Evolutionary conservation across 768 basidiomycete genomes (phyloP), one percentile per base, ranked within the genome.

Genomic region (Pleurotus djamor): DNA sequence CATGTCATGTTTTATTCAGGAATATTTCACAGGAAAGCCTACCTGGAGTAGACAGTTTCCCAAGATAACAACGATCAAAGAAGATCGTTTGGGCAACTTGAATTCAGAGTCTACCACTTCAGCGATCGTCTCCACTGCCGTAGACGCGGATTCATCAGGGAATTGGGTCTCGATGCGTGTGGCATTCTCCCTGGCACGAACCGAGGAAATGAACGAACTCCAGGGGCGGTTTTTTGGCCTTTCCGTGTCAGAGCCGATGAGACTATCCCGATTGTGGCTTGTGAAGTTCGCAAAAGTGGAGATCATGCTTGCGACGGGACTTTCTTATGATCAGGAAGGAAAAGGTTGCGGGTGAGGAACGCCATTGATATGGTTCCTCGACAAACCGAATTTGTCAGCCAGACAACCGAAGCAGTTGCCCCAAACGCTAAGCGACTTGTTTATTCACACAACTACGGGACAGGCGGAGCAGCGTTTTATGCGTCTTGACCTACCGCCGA

Each of bases 11-110:
- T n/a, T n/a, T n/a, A n/a, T n/a, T n/a, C n/a, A n/a, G 14, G 28
- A 4, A 54, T 28, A 28, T 5, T 10, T 13, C 17, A 54, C 13
- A 35, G 4, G 12, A n/a, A 16, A 37, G 5, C 52, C 4, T n/a
- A 83, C 83, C 74, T 83, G 82, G 14, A 83, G 63, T 37, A 83
- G 58, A 0, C 72, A 69, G 63, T 80, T 83, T 43, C 76, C 72
- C 33, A 67, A 36, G 2, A 84, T 63, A 32, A 83, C 71, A 43
- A 80, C 75, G 52, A 66, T 67, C 54, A 84, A 63, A 2, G 81
- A 83, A 21, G 72, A 49, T 56, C 62, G 70, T 60, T 73, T 77
- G 0, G 82, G 83, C n/a, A 83, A 71, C 63, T 76, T 79, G 59
- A 79, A 66, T 54, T 84, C 77, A 13, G 68, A 65, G 51, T 72